These are phyloP conservation scores for Amanita molliuscula DNA, from an alignment of 768 basidiomycete genomes.

Conservation along the genomic window DNA sequence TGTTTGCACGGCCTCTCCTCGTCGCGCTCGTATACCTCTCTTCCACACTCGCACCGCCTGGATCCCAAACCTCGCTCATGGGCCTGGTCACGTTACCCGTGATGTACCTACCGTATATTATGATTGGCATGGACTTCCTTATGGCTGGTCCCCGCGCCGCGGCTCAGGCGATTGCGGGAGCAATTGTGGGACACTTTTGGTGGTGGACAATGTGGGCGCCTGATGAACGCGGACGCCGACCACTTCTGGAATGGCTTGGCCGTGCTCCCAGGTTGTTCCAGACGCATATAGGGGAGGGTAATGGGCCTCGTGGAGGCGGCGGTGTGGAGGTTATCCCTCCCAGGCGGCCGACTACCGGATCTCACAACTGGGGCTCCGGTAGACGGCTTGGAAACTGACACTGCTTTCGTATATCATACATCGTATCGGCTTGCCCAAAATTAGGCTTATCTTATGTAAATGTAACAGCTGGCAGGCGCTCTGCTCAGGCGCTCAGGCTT, in stretches of 20 bases:
- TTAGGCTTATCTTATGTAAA: no score
- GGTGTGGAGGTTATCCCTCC: conserved; percentile 57
- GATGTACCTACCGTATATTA: conserved; percentile 61
- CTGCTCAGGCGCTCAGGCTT: no score
- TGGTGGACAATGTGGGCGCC: conserved; percentile 61
- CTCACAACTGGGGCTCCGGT: conserved; percentile 43
- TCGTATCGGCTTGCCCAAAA: no score
- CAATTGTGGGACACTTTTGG: conserved; percentile 73
- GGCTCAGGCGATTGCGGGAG: conserved; percentile 50
- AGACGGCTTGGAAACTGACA: conserved; percentile 23
- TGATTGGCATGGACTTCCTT: conserved; percentile 66
- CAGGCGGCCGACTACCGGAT: conserved; percentile 16
- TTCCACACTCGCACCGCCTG: conserved; percentile 54
- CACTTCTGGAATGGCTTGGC: conserved; percentile 29
- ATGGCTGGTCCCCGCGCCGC: conserved; percentile 48
- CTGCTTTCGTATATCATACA: no score
- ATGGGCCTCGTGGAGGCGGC: conserved; percentile 17
- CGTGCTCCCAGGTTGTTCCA: conserved; percentile 52
- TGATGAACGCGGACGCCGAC: conserved; percentile 27
- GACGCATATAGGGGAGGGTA: conserved; percentile 33
- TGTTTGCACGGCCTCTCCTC: conserved; percentile 59
- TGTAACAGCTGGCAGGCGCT: no score
- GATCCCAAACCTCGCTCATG: conserved; percentile 63
- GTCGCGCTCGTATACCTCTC: conserved; percentile 60
- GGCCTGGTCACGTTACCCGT: conserved; percentile 70